Base-by-base conservation (phyloP, 2,329 filamentous ascomycete species). In the Trichoderma pleuroti region DNA sequence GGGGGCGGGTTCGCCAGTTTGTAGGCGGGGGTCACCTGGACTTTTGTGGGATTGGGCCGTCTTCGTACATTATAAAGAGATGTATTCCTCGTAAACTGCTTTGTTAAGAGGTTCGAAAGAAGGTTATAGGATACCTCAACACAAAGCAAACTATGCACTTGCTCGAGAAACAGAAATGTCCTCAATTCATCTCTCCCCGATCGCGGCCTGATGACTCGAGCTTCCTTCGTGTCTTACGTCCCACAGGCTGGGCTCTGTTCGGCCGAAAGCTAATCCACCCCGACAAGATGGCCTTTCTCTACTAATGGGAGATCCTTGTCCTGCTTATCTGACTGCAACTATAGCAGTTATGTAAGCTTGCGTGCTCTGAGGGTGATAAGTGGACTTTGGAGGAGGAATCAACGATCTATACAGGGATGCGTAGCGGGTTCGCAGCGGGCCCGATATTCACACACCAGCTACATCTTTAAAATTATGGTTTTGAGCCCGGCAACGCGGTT, bases 11-110 rank as follows among this genome's bases (percentile, higher is more conserved):
- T 74, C 7, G 70, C 68, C n/a, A 57, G 63, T 61, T 73, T 75
- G 65, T 70, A 57, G 28, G 71, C 70, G 5, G 75, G 75, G 18
- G 70, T 66, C 26, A 54, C 39, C 68, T 77, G 76, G 16, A 76
- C 69, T 21, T 74, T 72, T 30, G 71, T 72, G 46, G 76, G 76
- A 68, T 77, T 77, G 21, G 75, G 52, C 76, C 76, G 56, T 68
- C 74, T 42, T 64, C 52, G 30, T 71, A 75, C 76, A 76, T 68
- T 28, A 49, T 46, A 39, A 39, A 63, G 6, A n/a, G 5, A 24
- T 32, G 24, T 6, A 7, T 24, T 3, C 9, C 32, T 14, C 24
- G 49, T 30, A 12, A 36, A 21, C 9, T 16, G 28, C 3, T 8
- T 18, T 28, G 11, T 12, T 18, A 21, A 21, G 26, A 34, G 6